Percentiles rank a stretch among this genome's conserved stretches.
phyloP scores from a whole-genome alignment of 2,329 filamentous ascomycete genomes.

The Pseudocercospora fuligena region DNA sequence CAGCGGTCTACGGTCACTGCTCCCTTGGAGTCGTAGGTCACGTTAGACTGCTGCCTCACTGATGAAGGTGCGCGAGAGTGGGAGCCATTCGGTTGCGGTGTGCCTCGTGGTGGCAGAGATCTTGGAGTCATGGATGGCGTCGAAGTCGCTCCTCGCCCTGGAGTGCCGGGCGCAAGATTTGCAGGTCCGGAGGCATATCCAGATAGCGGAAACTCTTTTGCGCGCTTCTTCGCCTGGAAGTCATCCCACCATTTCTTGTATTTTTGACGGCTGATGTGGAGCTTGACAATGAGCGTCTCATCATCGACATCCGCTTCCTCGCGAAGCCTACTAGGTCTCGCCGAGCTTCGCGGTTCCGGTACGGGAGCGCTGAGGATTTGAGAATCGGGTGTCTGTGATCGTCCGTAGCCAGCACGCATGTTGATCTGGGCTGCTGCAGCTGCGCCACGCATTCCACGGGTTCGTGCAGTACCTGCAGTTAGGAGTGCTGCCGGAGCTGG shows the following conservation, averaged over 20 bases:
- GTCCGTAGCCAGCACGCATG: constrained; percentile 72
- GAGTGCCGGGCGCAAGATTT: constrained; percentile 28
- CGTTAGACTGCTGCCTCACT: constrained; percentile 23
- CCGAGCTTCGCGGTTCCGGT: constrained; percentile 70
- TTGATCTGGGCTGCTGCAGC: constrained; percentile 85
- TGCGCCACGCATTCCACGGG: constrained; percentile 85
- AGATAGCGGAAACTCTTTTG: constrained; percentile 39
- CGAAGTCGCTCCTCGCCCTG: constrained; percentile 25
- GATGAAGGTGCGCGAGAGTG: constrained; percentile 31
- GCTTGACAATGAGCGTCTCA: constrained; percentile 67
- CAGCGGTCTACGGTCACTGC: constrained; percentile 70
- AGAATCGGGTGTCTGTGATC: constrained; percentile 88
- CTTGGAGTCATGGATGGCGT: constrained; percentile 37
- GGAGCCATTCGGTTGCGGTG: constrained; percentile 38
- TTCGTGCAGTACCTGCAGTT: constrained; percentile 84
- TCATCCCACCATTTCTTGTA: constrained; percentile 66
- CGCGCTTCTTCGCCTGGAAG: constrained; percentile 40
- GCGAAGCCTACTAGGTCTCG: constrained; percentile 64
- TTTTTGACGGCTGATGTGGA: constrained; percentile 74
- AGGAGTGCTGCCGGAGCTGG: constrained; percentile 65
- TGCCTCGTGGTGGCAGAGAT: constrained; percentile 32
- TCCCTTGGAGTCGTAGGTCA: constrained; percentile 51
- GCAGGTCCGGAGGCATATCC: constrained; percentile 41
- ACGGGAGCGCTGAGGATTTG: constrained; percentile 65
- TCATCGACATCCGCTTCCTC: constrained; percentile 80